Base-by-base conservation (phyloP, 352 stramenopile genomes). In the Pythium coloratum region DNA sequence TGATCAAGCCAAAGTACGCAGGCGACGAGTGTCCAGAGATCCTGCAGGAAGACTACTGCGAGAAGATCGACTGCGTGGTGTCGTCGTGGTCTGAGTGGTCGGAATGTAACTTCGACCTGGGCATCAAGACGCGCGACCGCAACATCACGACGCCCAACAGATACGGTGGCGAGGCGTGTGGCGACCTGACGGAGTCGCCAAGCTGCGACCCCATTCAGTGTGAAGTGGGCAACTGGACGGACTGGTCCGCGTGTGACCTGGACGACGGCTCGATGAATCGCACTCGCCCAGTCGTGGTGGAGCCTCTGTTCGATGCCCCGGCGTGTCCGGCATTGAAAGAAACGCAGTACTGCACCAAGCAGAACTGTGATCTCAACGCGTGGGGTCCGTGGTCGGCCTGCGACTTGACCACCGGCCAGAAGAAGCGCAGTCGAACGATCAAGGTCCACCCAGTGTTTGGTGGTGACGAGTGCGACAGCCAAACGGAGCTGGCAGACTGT, bases 351-450 rank as follows among this genome's bases (percentile, higher is more conserved):
- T 89, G 81, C 60, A 55, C 51, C 9, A 66, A 64, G 33, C 70
- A 81, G 20, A 51, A 89, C 64, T 91, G 82, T 38, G 62, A 76
- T 36, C 53, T 91, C 33, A 81, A 76, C 68, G 69, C 1, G 0
- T 85, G 67, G 67, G 64, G 60, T 3, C 47, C 30, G 1, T 76
- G 74, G 76, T 72, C 70, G 9, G 64, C 42, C 6, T 77, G 69
- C 36, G 53, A 74, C 18, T 13, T 68, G 20, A 30, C 42, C n/a
- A 77, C 62, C 14, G 73, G 68, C 8, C 67, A 66, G 24, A 81
- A 78, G 60, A 71, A 67, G 3, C 71, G 66, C 16, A 57, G 50
- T 1, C 65, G 74, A 9, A 86, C 74, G 0, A 61, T 85, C 24
- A 78, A 77, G 58, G 63, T 86, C 30, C 73, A 86, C 51, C 55